Conservation (phyloP, 352 stramenopile species). For the Pelagophyceae sp. region DNA sequence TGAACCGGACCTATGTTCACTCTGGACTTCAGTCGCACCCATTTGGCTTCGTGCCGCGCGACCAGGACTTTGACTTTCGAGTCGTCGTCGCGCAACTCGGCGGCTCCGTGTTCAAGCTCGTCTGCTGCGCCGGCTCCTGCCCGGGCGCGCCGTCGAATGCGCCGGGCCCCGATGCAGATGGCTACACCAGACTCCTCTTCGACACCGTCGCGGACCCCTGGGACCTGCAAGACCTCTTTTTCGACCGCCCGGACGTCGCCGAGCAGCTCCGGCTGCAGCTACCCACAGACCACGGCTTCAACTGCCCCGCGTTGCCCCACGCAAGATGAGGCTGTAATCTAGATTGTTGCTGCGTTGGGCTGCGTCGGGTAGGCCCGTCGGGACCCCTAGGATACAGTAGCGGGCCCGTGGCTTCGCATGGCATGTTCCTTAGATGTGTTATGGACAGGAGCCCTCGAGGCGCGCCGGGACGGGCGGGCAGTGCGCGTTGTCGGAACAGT, state of each 20-base stretch:
- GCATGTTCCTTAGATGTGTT: too few relatives aligned
- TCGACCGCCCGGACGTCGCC: background rate
- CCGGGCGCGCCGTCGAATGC: background rate
- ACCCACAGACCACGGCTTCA: background rate
- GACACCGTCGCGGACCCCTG: conserved; percentile 10
- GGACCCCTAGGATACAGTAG: too few relatives aligned
- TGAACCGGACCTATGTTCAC: background rate
- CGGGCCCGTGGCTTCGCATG: too few relatives aligned
- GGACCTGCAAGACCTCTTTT: background rate
- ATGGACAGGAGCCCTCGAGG: too few relatives aligned
- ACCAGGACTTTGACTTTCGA: background rate
- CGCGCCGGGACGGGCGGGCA: too few relatives aligned
- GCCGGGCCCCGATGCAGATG: background rate
- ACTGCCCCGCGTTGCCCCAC: too few relatives aligned
- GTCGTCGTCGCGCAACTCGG: background rate
- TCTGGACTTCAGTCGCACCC: background rate
- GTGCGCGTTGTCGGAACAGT: too few relatives aligned
- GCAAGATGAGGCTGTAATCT: too few relatives aligned
- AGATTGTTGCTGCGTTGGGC: too few relatives aligned
- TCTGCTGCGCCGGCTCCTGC: conserved; percentile 17
- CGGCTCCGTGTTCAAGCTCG: conserved; percentile 14
- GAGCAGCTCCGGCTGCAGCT: background rate
- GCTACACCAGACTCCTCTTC: conserved; percentile 15
- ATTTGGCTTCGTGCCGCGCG: background rate
- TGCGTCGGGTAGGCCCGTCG: too few relatives aligned